Evolutionary conservation across 805 yeast genomes (phyloP).

Genomic region (Candida khao-thaluensis): DNA sequence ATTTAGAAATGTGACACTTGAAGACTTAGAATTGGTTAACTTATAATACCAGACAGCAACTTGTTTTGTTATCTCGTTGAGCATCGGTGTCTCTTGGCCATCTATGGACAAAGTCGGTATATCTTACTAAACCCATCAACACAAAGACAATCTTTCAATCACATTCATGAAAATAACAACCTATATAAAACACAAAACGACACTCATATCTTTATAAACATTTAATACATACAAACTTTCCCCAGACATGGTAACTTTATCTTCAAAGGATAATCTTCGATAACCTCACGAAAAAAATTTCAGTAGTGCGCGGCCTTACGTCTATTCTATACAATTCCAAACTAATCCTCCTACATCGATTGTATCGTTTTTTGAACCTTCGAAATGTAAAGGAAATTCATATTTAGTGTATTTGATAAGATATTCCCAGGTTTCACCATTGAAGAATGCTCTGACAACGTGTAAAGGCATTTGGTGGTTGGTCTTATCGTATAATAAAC

Average conservation of each 20-base stretch:
- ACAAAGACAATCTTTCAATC: too few species aligned
- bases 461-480: slow-evolving; percentile 23
- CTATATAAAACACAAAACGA: too few species aligned
- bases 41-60: too few species aligned
- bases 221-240: slow-evolving; percentile 50
- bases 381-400: slow-evolving; percentile 25
- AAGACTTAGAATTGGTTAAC: too few species aligned
- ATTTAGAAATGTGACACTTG: too few species aligned
- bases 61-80: too few species aligned
- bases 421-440: slow-evolving; percentile 22
- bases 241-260: slow-evolving; percentile 35
- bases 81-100: too few species aligned
- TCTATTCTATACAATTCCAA: slow-evolving; percentile 25
- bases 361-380: slow-evolving; percentile 15
- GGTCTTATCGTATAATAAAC: slow-evolving; percentile 35
- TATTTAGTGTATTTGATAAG: slow-evolving; percentile 28
- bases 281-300: slow-evolving; percentile 3
- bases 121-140: too few species aligned
- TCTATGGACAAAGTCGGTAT: too few species aligned
- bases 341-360: slow-evolving; percentile 10
- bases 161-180: too few species aligned
- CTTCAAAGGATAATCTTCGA: slow-evolving; percentile 1
- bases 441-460: slow-evolving; percentile 24
- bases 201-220: too few species aligned
- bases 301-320: slow-evolving; percentile 6